Base-by-base conservation (phyloP, 2,329 filamentous ascomycete genomes). In the Monosporascus ibericus region DNA sequence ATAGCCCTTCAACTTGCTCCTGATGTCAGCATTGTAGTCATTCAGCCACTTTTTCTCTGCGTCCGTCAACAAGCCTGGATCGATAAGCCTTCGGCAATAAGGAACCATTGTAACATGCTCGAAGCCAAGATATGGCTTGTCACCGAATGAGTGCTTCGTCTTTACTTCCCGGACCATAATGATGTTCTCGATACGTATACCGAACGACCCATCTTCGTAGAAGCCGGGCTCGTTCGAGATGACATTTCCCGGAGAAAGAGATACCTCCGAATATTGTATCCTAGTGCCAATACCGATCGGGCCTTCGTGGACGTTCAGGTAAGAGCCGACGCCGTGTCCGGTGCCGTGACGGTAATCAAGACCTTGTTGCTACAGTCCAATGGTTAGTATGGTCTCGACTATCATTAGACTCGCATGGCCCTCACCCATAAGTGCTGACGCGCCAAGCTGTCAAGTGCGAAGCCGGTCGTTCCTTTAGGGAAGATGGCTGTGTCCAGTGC, bases 71-170 rank as follows among this genome's bases (percentile, higher is more conserved):
- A 96, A 75, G 49, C 68, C 76, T 51, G 80, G 74, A 62, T 97
- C 88, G 58, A 96, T 91, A 58, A 99, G 75, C 56, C 90, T 96
- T 55, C 85, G 82, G 72, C 92, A 96, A 72, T 96, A 91, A 0
- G 94, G 94, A 18, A 92, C 90, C 90, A 99, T 90, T 0, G 94
- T 99, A 59, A 97, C 91, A 70, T 95, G 90, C 74, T 99, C 92
- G 61, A 99, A 99, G 3, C 92, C 91, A 37, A 97, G 76, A 72
- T 89, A 99, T 2, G 92, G 87, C 74, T 95, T 96, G 63, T 96
- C 92, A 20, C 92, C 92, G 66, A 97, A 97, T 37, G 85, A 84
- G 70, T 95, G 81, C 56, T 86, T 85, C 5, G 92, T 96, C 70
- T 92, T 78, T n/a, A 88, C 86, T 68, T 96, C 91, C 59, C 82